Evolutionary conservation across 192 early-diverging fungal genomes (phyloP).

Genomic region (Podila verticillata): DNA sequence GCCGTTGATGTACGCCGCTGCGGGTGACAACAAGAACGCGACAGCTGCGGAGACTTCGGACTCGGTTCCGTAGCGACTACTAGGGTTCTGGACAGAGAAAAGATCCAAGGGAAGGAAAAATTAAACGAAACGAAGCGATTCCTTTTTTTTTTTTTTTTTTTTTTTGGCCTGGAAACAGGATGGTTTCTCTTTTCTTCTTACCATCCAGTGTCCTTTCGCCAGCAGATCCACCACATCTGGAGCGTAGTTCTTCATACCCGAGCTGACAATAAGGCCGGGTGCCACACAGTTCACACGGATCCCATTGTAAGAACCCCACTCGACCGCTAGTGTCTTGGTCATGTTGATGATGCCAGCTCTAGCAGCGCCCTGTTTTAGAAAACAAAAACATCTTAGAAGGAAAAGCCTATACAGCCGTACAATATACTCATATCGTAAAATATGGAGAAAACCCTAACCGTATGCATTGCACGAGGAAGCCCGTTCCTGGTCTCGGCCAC

Average conservation of each 20-base stretch:
- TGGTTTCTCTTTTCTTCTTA: too few relatives aligned
- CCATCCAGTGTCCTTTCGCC: constrained; percentile 9
- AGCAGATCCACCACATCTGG: constrained; percentile 11
- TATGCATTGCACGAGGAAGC: constrained; percentile 20
- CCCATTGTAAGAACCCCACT: constrained; percentile 31
- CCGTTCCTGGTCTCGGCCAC: constrained; percentile 24
- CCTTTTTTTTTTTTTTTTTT: neutral
- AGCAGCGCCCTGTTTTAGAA: constrained; percentile 4
- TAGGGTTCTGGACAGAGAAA: constrained; percentile 15
- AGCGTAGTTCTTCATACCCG: constrained; percentile 31
- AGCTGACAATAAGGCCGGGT: constrained; percentile 22
- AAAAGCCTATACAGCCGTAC: too few relatives aligned
- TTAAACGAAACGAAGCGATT: too few relatives aligned
- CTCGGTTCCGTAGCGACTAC: constrained; percentile 19
- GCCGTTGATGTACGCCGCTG: constrained; percentile 20
- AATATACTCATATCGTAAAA: too few relatives aligned
- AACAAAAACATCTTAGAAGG: neutral
- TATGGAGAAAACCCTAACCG: neutral
- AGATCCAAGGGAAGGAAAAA: neutral
- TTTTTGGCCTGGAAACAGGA: too few relatives aligned
- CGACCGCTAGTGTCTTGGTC: constrained; percentile 30
- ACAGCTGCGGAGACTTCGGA: constrained; percentile 11
- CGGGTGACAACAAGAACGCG: constrained; percentile 21
- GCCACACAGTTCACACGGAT: constrained; percentile 30
- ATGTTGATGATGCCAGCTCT: constrained; percentile 26